Conservation (phyloP, 169 alveolate genomes). For the Plasmodium yoelii region DNA sequence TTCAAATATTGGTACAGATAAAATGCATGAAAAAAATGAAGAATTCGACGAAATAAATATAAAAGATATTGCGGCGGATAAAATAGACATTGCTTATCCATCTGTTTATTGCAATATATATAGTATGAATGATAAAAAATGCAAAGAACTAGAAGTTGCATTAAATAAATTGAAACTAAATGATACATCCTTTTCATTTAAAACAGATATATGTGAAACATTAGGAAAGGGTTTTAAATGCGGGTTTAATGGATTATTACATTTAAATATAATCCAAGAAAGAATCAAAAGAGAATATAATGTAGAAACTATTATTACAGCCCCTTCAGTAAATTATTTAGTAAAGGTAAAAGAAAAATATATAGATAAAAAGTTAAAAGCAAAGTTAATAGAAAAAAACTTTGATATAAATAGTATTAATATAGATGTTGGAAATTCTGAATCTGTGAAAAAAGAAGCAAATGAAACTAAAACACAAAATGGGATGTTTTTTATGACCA, state of each 20-base stretch:
- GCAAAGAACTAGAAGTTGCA: constrained; percentile 82
- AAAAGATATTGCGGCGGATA: constrained; percentile 37
- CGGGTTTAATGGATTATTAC: constrained; percentile 96
- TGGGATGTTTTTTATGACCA: constrained; percentile 55
- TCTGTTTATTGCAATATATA: constrained; percentile 94
- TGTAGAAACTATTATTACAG: constrained; percentile 90
- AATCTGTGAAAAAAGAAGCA: background rate
- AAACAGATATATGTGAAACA: constrained; percentile 90
- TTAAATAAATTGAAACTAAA: constrained; percentile 90
- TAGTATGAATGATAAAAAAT: constrained; percentile 88
- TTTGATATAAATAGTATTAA: constrained; percentile 27
- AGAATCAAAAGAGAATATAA: constrained; percentile 92
- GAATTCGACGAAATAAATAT: constrained; percentile 14
- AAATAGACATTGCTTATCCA: constrained; percentile 85
- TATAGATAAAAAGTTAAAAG: constrained; percentile 66
- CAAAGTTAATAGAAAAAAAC: constrained; percentile 27
- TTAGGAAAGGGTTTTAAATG: constrained; percentile 95
- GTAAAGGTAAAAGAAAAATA: constrained; percentile 74
- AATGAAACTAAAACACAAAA: no score
- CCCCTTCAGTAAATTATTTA: constrained; percentile 91
- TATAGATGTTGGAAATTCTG: background rate
- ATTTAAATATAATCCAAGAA: constrained; percentile 94
- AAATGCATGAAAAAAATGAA: background rate
- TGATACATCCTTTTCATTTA: constrained; percentile 91
- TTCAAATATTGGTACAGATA: background rate